Base-by-base conservation (phyloP, 139 green algal genomes). In the Auxenochlorella pyrenoidosa region DNA sequence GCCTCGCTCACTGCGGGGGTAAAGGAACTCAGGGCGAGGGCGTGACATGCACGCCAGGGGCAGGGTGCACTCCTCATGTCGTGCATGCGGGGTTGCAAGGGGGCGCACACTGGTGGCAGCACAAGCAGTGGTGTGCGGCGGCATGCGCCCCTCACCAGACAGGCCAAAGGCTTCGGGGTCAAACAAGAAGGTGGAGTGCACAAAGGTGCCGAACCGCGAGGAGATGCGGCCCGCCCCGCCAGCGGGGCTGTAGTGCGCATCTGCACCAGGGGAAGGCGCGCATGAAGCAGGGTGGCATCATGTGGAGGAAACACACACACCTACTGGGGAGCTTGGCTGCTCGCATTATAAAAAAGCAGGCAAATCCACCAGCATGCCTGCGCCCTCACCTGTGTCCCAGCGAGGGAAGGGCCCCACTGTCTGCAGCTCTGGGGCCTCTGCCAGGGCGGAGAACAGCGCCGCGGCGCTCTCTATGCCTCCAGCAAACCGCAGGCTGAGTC, bases 151-250 rank as follows among this genome's bases (percentile, higher is more conserved):
- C 58, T 34, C 60, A 85, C 80, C 80, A 82, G 18, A 89, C 26
- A 98, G 63, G 5, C 90, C 91, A 81, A 98, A 98, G 0, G 88
- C 90, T 0, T 90, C 83, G 3, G 90, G 19, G 81, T 98, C 96
- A 86, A 98, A 98, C n/a, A 82, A 21, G 59, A 94, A 91, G 19
- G 92, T 83, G 41, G 85, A 90, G 34, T 76, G 38, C 54, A 98
- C 88, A 76, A 91, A 98, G 26, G 93, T 92, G 63, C 92, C 96
- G 88, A 95, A 95, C 60, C 91, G 91, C 30, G 72, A 87, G 30
- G 87, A 78, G 34, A 87, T 88, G 47, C 58, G 75, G 36, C 82
- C 86, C 19, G 85, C 71, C 43, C 90, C 88, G 26, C 83, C 89
- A 30, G 38, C 24, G 15, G 92, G 92, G 72, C 87, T 83, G 83